phyloP scores from a whole-genome alignment of 2,329 filamentous ascomycete species.

The Botrytis fragariae region DNA sequence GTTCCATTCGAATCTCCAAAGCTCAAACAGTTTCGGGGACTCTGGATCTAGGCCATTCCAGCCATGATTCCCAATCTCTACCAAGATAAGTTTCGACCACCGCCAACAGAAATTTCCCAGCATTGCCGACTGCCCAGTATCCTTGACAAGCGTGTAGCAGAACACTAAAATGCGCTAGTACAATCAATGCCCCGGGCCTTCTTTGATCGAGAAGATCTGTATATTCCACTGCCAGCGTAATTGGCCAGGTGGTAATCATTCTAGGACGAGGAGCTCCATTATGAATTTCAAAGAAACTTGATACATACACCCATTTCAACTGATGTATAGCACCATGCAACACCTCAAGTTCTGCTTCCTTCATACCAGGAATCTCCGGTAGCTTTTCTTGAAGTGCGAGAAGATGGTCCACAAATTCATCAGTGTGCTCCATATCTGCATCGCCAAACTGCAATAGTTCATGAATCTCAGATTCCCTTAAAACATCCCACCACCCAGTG shows the following conservation, averaged over 20 bases:
- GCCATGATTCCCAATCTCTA: slow-evolving; percentile 25
- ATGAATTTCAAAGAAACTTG: neutral
- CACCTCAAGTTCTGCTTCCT: neutral
- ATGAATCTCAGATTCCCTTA: slow-evolving; percentile 34
- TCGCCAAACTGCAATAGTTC: slow-evolving; percentile 26
- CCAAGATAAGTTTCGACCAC: slow-evolving; percentile 29
- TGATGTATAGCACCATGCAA: slow-evolving; percentile 21
- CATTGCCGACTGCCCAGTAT: slow-evolving; percentile 33
- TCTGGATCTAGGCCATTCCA: slow-evolving; percentile 17
- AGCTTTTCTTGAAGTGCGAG: neutral
- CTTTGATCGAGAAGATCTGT: slow-evolving; percentile 36
- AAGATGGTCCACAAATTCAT: slow-evolving; percentile 15
- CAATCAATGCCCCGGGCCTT: slow-evolving; percentile 40
- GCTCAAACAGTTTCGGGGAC: neutral
- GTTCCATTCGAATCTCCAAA: neutral
- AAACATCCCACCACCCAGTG: slow-evolving; percentile 26
- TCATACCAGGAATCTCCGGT: neutral
- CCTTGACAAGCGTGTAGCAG: slow-evolving; percentile 35
- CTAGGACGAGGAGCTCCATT: slow-evolving; percentile 14
- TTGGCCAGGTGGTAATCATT: slow-evolving; percentile 40
- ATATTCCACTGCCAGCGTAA: slow-evolving; percentile 38
- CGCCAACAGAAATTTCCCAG: slow-evolving; percentile 30
- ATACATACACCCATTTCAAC: slow-evolving; percentile 26
- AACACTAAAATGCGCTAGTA: slow-evolving; percentile 41
- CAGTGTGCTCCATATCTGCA: slow-evolving; percentile 1